A percentile compares a stretch with the other conserved stretches of the same genome.
Evolutionary conservation across 805 yeast genomes (phyloP).

Genomic region (Yamadazyma philogaea): DNA sequence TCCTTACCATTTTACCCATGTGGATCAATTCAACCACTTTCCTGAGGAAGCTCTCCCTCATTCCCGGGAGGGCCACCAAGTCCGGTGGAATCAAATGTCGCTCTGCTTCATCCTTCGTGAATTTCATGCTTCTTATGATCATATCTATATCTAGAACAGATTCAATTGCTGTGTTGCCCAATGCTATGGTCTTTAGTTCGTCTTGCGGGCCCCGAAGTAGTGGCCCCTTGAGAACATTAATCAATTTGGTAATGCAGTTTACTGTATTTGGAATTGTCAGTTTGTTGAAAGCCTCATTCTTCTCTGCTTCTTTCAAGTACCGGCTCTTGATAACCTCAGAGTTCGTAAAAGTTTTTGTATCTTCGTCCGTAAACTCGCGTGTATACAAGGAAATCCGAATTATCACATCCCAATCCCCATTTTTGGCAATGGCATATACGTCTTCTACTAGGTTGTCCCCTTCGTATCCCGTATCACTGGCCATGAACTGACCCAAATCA

Average conservation of each 20-base stretch:
- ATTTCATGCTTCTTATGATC: conserved; percentile 46
- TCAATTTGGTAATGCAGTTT: conserved; percentile 58
- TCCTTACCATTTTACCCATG: conserved; percentile 14
- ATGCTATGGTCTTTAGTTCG: conserved; percentile 53
- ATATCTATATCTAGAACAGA: conserved; percentile 56
- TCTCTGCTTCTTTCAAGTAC: conserved; percentile 36
- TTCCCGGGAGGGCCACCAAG: conserved; percentile 21
- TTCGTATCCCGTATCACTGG: conserved; percentile 6
- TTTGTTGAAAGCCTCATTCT: conserved; percentile 27
- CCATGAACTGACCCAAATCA: conserved; percentile 23
- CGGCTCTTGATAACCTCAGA: conserved; percentile 50
- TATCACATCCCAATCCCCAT: conserved; percentile 22
- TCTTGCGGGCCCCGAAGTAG: conserved; percentile 42
- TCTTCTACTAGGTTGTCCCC: conserved; percentile 26
- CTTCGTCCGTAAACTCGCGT: conserved; percentile 41
- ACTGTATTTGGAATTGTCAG: conserved; percentile 49
- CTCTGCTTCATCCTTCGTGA: conserved; percentile 26
- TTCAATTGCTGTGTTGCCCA: conserved; percentile 49
- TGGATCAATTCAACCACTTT: conserved; percentile 53
- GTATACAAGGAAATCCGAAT: conserved; percentile 52
- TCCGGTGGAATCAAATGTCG: conserved; percentile 46
- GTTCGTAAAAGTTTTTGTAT: conserved; percentile 45
- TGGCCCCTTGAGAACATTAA: conserved; percentile 68
- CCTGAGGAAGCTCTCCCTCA: conserved; percentile 52
- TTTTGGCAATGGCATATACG: conserved; percentile 29